Evolutionary conservation across 768 basidiomycete species (phyloP).

Genomic region (Pisolithus marmoratus): DNA sequence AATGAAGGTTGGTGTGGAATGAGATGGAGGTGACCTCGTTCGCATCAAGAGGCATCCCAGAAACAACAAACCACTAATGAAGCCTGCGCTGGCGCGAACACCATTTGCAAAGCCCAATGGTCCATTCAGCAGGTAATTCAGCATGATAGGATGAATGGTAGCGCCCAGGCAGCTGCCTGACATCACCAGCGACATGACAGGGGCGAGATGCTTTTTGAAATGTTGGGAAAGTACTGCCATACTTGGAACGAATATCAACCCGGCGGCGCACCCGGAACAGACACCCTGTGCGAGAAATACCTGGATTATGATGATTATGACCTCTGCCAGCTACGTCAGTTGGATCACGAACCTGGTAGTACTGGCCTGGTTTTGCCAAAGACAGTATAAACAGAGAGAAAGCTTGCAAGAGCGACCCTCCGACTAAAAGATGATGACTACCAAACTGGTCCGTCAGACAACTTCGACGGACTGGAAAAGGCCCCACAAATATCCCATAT

Average conservation of each 20-base stretch:
- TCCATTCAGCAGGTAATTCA: slow-evolving; percentile 21
- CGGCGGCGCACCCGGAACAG: slow-evolving; percentile 39
- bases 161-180: slow-evolving; percentile 32
- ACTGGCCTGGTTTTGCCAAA: slow-evolving; percentile 34
- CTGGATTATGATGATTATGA: slow-evolving; percentile 15
- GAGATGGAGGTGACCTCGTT: slow-evolving; percentile 13
- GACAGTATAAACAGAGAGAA: slow-evolving; percentile 42
- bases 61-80: slow-evolving; percentile 34
- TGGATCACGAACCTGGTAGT: slow-evolving; percentile 35
- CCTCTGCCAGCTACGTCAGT: not conserved
- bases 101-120: slow-evolving; percentile 38
- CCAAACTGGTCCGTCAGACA: not conserved
- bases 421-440: slow-evolving; percentile 41
- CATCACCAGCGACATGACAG: slow-evolving; percentile 40
- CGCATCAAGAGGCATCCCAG: slow-evolving; percentile 28
- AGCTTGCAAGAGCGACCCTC: slow-evolving; percentile 39
- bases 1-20: no score
- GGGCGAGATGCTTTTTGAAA: slow-evolving; percentile 34
- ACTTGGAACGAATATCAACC: slow-evolving; percentile 41
- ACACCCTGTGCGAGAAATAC: slow-evolving; percentile 48
- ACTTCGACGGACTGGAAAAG: not conserved
- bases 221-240: slow-evolving; percentile 41
- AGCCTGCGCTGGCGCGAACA: slow-evolving; percentile 43
- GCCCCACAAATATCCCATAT: not conserved
- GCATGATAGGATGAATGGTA: slow-evolving; percentile 24